Evolutionary conservation across 441 rosid species (phyloP).

Genomic region (Euphorbia celastroides): DNA sequence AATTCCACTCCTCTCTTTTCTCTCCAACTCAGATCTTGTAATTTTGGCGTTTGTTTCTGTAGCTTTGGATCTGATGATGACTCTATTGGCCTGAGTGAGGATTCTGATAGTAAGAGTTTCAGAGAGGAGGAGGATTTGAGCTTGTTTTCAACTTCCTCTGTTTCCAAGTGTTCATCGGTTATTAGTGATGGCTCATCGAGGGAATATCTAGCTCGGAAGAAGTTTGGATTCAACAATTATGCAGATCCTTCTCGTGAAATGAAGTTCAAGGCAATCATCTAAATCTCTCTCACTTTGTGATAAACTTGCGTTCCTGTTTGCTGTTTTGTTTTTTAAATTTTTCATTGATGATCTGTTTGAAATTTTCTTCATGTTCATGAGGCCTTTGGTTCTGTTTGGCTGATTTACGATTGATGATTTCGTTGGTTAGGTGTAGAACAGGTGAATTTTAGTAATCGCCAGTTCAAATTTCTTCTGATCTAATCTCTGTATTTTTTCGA

Average conservation of each 20-base stretch:
- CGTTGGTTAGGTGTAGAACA: not conserved
- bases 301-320: conserved; percentile 19
- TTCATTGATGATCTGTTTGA: not conserved
- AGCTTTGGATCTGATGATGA: conserved; percentile 21
- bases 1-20: not conserved
- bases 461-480: conserved; percentile 1
- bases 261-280: conserved; percentile 46
- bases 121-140: conserved; percentile 28
- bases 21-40: not conserved
- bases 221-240: conserved; percentile 30
- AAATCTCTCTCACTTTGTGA: not conserved
- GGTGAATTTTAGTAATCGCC: not conserved
- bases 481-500: not conserved
- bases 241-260: conserved; percentile 37
- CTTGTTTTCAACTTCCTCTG: conserved; percentile 34
- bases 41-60: not conserved
- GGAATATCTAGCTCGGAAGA: conserved; percentile 22
- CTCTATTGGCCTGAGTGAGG: conserved; percentile 16
- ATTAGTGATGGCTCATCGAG: conserved; percentile 29
- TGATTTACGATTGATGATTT: not conserved
- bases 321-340: not conserved
- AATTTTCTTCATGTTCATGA: not conserved
- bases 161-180: conserved; percentile 39
- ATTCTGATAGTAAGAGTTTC: conserved; percentile 23
- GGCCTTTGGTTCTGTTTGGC: conserved; percentile 4